Evolutionary conservation across 2,329 filamentous ascomycete genomes (phyloP), one percentile per base, ranked within the genome.

Genomic region (Emericellopsis atlantica): DNA sequence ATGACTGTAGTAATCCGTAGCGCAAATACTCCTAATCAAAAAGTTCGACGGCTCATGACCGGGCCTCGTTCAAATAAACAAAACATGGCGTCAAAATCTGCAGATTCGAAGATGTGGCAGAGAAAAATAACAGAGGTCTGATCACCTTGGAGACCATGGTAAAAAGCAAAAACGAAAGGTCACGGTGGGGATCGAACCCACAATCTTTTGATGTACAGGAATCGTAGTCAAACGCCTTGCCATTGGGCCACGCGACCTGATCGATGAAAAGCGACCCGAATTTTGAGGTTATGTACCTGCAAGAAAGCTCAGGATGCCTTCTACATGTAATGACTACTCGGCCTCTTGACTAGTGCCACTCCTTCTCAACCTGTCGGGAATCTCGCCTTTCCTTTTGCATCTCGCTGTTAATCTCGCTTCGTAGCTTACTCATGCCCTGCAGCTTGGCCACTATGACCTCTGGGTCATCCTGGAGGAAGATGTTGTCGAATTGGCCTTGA

Each of bases 151-250:
- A 21, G 18, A 21, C 4, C 4, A 21, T 5, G 18, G 18, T 5
- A 21, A 21, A 21, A 21, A 21, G 34, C 34, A 36, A 36, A 36
- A 36, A 10, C 7, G 12, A 18, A 36, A 36, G 16, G 34, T 36
- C 34, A 36, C 34, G 34, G 34, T 36, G 34, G 34, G 34, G 34
- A 36, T 36, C 34, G 34, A 36, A 36, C 34, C 34, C 34, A 36
- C 34, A 36, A 36, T 36, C 34, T 36, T 36, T 23, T 36, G 34
- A 36, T 36, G 18, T 23, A 36, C 34, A 21, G 34, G 11, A 29
- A 29, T 29, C 26, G 26, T 29, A 29, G 26, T 29, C 26, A 29
- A 29, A 29, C 26, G 26, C 26, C 34, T 36, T 36, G 34, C 34
- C 34, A 36, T 36, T 36, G 34, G 34, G 34, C 34, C 34, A 36